A percentile compares a stretch with the other conserved stretches of the same genome.
Conservation (phyloP, 179 eudicot species). For the Heliamphora pulchella region DNA sequence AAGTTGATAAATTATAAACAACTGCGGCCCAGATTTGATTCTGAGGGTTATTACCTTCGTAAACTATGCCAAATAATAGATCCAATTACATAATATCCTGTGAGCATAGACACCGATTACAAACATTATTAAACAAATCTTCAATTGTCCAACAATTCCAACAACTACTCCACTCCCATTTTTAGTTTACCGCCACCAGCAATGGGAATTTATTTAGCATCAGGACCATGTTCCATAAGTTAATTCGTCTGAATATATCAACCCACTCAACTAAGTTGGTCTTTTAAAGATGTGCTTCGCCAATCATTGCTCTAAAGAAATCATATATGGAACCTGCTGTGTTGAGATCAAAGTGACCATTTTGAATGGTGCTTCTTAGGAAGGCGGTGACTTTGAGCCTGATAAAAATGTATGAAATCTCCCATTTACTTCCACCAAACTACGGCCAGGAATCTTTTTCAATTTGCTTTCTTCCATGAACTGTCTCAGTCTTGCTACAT, state of each 20-base stretch:
- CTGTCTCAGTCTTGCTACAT: conserved; percentile 20
- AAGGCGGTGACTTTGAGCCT: background rate
- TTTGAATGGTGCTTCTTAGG: background rate
- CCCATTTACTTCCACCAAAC: conserved; percentile 17
- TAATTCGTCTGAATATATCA: background rate
- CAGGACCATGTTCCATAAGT: background rate
- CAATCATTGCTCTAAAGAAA: background rate
- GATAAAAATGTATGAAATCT: conserved; percentile 13
- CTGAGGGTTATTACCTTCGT: too few species aligned
- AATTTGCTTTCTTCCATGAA: conserved; percentile 21
- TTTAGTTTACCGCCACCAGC: background rate
- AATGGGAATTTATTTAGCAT: background rate
- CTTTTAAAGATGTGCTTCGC: background rate
- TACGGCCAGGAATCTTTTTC: conserved; percentile 19
- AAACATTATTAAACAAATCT: background rate
- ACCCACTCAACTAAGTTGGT: background rate
- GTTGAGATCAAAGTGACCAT: background rate
- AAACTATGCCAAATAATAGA: too few species aligned
- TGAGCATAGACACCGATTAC: too few species aligned
- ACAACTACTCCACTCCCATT: background rate
- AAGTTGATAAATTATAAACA: too few species aligned
- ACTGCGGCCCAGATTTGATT: too few species aligned
- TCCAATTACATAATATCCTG: too few species aligned
- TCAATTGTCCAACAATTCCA: background rate
- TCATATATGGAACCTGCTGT: background rate